phyloP scores from a whole-genome alignment of 163 green algal species.

The Scenedesmus sp. region DNA sequence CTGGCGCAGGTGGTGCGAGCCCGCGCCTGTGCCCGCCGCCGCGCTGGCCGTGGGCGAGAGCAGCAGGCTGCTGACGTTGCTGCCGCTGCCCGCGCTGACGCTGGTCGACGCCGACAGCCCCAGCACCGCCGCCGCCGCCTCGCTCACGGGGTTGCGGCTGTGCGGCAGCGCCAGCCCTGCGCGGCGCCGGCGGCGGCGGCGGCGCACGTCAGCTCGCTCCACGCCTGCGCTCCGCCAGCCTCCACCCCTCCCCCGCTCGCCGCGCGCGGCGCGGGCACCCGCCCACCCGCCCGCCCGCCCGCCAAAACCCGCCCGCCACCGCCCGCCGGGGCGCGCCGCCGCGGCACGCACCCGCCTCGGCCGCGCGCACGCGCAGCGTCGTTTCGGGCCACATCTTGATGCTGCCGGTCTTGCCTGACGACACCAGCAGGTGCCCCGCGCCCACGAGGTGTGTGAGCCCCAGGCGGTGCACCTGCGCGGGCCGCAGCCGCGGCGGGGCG shows the following conservation, averaged over 20 bases:
- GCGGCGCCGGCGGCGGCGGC: no score
- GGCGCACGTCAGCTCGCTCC: no score
- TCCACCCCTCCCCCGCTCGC: no score
- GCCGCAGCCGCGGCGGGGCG: no score
- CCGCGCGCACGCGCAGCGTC: constrained; percentile 20
- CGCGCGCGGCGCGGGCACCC: no score
- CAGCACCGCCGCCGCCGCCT: constrained; percentile 27
- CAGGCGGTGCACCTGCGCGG: constrained; percentile 20
- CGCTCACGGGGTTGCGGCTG: constrained; percentile 32
- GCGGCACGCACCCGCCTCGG: constrained; percentile 33
- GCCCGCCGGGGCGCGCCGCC: no score
- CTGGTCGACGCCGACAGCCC: neutral
- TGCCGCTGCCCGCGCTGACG: neutral
- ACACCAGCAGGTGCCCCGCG: constrained; percentile 26
- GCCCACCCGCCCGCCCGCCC: no score
- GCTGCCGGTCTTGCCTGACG: constrained; percentile 38
- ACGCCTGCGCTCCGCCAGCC: no score
- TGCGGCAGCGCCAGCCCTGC: no score
- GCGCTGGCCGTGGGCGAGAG: neutral
- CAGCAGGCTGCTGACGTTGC: neutral
- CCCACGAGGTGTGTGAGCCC: constrained; percentile 18
- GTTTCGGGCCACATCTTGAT: constrained; percentile 44
- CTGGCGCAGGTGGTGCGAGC: neutral
- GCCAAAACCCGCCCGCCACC: no score
- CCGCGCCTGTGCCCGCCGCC: neutral